These are phyloP conservation scores for Colletotrichum chlorophyti DNA, from an alignment of 2,329 filamentous ascomycete genomes.

Conservation along the genomic window DNA sequence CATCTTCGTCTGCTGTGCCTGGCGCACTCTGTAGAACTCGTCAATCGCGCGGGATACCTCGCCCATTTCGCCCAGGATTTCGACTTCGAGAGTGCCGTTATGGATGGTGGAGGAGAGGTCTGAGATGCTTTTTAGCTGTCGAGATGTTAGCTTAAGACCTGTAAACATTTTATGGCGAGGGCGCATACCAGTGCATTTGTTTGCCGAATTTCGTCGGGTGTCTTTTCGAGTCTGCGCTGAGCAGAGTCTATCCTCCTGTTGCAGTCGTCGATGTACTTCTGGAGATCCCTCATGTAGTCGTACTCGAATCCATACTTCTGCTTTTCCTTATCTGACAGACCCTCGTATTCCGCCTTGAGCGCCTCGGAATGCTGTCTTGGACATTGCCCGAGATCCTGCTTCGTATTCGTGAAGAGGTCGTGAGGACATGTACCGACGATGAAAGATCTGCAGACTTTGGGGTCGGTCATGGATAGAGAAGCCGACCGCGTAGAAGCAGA, in stretches of 20 bases:
- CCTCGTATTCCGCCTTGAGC: slow-evolving; percentile 88
- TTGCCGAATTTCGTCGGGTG: slow-evolving; percentile 94
- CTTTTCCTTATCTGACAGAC: slow-evolving; percentile 72
- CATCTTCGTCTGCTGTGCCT: slow-evolving; percentile 80
- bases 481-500: slow-evolving; percentile 76
- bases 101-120: slow-evolving; percentile 82
- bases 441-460: slow-evolving; percentile 32
- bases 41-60: slow-evolving; percentile 83
- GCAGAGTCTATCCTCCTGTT: slow-evolving; percentile 91
- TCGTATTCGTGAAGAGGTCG: slow-evolving; percentile 99
- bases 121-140: slow-evolving; percentile 79
- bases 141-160: slow-evolving; percentile 36
- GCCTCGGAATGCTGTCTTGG: slow-evolving; percentile 87
- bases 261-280: slow-evolving; percentile 96
- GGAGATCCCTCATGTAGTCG: slow-evolving; percentile 95
- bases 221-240: slow-evolving; percentile 92
- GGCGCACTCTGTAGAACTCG: slow-evolving; percentile 86
- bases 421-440: slow-evolving; percentile 31
- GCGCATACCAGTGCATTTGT: slow-evolving; percentile 77
- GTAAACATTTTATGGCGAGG: neutral
- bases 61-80: slow-evolving; percentile 82
- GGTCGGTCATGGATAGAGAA: slow-evolving; percentile 86
- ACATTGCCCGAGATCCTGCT: slow-evolving; percentile 93
- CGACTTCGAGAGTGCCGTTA: slow-evolving; percentile 83
- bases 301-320: slow-evolving; percentile 89